Conservation (phyloP, 1,139 yeast genomes). For the Debaryomyces sp. region DNA sequence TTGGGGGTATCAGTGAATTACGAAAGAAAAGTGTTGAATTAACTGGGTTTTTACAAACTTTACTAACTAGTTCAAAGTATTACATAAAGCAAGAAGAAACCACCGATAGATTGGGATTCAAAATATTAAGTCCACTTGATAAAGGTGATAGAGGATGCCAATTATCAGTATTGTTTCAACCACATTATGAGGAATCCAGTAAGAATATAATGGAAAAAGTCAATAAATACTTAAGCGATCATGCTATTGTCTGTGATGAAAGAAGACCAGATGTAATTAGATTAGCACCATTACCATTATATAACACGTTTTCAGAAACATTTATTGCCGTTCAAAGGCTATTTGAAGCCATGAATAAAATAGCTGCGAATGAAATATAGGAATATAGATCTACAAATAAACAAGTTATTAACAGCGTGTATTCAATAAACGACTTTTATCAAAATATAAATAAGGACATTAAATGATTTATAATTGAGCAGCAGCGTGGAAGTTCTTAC, state of each 20-base stretch:
- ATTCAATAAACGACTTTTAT: conserved; percentile 7
- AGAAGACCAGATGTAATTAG: conserved; percentile 87
- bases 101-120: conserved; percentile 47
- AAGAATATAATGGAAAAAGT: conserved; percentile 66
- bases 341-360: conserved; percentile 35
- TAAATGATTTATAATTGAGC: conserved; percentile 28
- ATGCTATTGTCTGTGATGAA: conserved; percentile 83
- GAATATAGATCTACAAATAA: conserved; percentile 6
- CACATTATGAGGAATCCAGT: conserved; percentile 38
- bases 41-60: conserved; percentile 57
- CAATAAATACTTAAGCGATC: conserved; percentile 47
- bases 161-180: conserved; percentile 69
- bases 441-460: conserved; percentile 4
- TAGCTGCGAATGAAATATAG: conserved; percentile 9
- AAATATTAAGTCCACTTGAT: conserved; percentile 71
- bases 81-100: conserved; percentile 37
- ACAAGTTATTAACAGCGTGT: conserved; percentile 2
- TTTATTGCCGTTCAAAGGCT: conserved; percentile 48
- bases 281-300: conserved; percentile 80
- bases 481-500: conserved; percentile 67
- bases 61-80: conserved; percentile 46
- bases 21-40: conserved; percentile 59
- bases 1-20: conserved; percentile 65
- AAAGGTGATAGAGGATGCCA: conserved; percentile 75
- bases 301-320: conserved; percentile 75